A percentile compares a stretch with the other conserved stretches of the same genome.
phyloP scores from a whole-genome alignment of 306 rosid genomes.

The Lathyrus sativus region DNA sequence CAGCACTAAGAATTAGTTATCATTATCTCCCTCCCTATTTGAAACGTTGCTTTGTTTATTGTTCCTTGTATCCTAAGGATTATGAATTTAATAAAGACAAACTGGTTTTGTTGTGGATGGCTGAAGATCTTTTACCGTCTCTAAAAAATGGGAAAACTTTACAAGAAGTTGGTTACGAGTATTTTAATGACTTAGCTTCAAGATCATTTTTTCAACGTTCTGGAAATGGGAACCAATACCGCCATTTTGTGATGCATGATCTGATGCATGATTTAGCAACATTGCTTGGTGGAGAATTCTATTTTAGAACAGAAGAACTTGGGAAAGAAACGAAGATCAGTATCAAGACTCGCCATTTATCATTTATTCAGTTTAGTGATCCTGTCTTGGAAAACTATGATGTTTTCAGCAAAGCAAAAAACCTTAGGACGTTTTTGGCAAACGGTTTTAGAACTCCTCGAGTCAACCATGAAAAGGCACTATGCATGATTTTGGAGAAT shows the following conservation, averaged over 20 bases:
- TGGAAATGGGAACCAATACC: neutral
- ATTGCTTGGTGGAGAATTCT: neutral
- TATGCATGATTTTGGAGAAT: neutral
- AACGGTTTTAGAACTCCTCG: rapidly evolving
- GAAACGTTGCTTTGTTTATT: slow-evolving; percentile 23
- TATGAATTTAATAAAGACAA: neutral
- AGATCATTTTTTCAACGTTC: too few relatives aligned
- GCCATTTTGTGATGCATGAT: neutral
- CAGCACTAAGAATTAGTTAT: slow-evolving; percentile 36
- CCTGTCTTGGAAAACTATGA: too few relatives aligned
- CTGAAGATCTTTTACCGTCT: slow-evolving; percentile 24
- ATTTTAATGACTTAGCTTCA: too few relatives aligned
- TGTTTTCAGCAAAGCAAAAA: neutral
- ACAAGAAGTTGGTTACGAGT: too few relatives aligned
- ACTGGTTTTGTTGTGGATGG: slow-evolving; percentile 38
- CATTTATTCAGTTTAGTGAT: neutral
- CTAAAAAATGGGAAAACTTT: too few relatives aligned
- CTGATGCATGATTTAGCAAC: slow-evolving; percentile 11
- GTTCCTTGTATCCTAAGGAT: slow-evolving; percentile 2
- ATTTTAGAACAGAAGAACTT: neutral
- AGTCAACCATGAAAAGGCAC: neutral
- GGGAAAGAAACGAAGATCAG: neutral
- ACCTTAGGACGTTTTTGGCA: neutral
- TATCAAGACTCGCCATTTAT: slow-evolving; percentile 13
- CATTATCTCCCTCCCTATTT: slow-evolving; percentile 29